A percentile compares a stretch with the other conserved stretches of the same genome.
Evolutionary conservation across 257 asterid species (phyloP).

Genomic region (Solanum medicagineum): DNA sequence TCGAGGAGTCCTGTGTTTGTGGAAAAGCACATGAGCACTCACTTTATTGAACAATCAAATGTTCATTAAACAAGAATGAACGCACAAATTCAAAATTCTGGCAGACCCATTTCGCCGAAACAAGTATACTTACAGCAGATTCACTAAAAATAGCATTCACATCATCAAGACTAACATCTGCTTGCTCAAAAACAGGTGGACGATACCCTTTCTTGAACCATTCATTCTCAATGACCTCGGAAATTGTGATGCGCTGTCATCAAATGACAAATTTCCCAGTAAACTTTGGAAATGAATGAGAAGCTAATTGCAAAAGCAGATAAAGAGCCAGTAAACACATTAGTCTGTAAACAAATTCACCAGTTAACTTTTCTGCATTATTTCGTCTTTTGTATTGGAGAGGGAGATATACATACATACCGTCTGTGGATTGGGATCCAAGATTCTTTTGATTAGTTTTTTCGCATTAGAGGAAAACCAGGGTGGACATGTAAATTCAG

Average conservation of each 20-base stretch:
- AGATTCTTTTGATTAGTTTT: slow-evolving; percentile 75
- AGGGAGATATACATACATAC: slow-evolving; percentile 27
- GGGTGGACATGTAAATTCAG: slow-evolving; percentile 76
- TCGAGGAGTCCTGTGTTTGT: slow-evolving; percentile 40
- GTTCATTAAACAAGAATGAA: not conserved
- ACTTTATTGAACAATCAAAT: not conserved
- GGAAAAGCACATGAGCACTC: not conserved
- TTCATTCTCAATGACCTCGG: slow-evolving; percentile 68
- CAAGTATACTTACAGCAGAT: slow-evolving; percentile 29
- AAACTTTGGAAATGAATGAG: not conserved
- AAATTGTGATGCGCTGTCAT: slow-evolving; percentile 69
- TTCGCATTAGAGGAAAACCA: slow-evolving; percentile 85
- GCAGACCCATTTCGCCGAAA: not conserved
- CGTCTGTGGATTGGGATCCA: slow-evolving; percentile 87
- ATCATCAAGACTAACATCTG: slow-evolving; percentile 78
- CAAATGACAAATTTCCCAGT: not conserved
- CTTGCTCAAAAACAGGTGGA: slow-evolving; percentile 62
- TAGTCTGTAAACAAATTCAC: not conserved
- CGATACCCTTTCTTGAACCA: slow-evolving; percentile 97
- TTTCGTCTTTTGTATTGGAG: not conserved
- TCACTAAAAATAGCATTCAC: slow-evolving; percentile 68
- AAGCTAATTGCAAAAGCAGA: not conserved
- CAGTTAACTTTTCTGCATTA: not conserved
- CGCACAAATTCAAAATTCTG: not conserved
- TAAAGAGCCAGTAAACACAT: not conserved